These are phyloP conservation scores for Naganishia vaughanmartiniae DNA, from an alignment of 768 basidiomycete species.

Conservation along the genomic window DNA sequence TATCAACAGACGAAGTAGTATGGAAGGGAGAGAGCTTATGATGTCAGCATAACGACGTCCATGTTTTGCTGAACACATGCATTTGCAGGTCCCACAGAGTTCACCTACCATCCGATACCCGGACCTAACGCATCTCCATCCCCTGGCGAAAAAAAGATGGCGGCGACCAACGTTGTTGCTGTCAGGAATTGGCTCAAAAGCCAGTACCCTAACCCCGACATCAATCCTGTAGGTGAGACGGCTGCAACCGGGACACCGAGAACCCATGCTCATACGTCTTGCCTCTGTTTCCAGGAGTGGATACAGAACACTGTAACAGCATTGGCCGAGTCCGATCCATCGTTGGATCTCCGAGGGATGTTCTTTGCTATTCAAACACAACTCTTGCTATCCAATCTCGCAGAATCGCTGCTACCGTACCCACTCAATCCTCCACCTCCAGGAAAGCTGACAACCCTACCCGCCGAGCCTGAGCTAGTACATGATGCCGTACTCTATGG, in stretches of 20 bases:
- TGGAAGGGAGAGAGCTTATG: too few species aligned
- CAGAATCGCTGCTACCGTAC: slow-evolving; percentile 40
- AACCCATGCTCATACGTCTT: not conserved
- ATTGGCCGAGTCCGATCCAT: slow-evolving; percentile 15
- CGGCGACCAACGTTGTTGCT: slow-evolving; percentile 16
- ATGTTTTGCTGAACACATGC: too few species aligned
- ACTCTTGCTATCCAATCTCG: slow-evolving; percentile 39
- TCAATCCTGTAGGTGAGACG: slow-evolving; percentile 27
- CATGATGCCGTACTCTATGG: slow-evolving; percentile 35
- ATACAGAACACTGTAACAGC: slow-evolving; percentile 13
- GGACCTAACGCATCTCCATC: too few species aligned
- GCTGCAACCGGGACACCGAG: not conserved
- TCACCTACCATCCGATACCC: not conserved
- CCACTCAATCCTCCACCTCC: slow-evolving; percentile 26
- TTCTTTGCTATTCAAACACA: slow-evolving; percentile 28
- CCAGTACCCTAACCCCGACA: slow-evolving; percentile 27
- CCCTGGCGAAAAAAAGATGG: not conserved
- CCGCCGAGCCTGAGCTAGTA: slow-evolving; percentile 36
- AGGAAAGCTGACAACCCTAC: slow-evolving; percentile 26
- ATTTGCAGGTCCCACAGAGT: too few species aligned
- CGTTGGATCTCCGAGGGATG: slow-evolving; percentile 17
- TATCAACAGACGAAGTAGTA: too few species aligned
- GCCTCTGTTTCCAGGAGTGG: slow-evolving; percentile 1
- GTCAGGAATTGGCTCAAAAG: slow-evolving; percentile 30
- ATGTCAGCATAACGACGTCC: too few species aligned